phyloP scores from a whole-genome alignment of 495 filamentous ascomycete species.

The Trichocladium uniseriatum region DNA sequence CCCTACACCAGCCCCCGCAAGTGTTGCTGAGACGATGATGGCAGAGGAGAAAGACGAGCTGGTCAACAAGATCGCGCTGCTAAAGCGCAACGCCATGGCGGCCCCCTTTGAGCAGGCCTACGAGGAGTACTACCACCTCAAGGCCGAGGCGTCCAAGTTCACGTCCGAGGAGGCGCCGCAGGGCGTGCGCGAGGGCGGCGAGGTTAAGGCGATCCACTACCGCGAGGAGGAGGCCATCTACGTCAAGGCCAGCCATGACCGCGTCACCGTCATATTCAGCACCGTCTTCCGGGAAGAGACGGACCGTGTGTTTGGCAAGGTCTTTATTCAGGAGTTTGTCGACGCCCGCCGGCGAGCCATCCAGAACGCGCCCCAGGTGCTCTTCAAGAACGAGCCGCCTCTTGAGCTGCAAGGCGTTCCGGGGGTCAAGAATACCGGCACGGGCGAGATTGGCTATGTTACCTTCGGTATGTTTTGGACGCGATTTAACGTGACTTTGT shows the following conservation, averaged over 20 bases:
- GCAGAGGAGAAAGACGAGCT: constrained; percentile 73
- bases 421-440: constrained; percentile 62
- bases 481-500: background rate
- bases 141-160: constrained; percentile 80
- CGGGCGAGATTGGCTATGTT: constrained; percentile 86
- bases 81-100: constrained; percentile 98
- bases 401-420: constrained; percentile 81
- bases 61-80: constrained; percentile 70
- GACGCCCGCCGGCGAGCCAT: constrained; percentile 89
- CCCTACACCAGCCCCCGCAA: background rate
- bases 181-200: constrained; percentile 75
- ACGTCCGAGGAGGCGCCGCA: constrained; percentile 86
- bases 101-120: constrained; percentile 96
- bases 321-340: constrained; percentile 91
- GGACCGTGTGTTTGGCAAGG: constrained; percentile 91
- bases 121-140: constrained; percentile 76
- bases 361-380: constrained; percentile 97
- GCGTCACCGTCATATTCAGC: constrained; percentile 98
- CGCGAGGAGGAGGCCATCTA: constrained; percentile 99
- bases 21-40: constrained; percentile 5
- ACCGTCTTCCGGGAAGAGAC: constrained; percentile 97
- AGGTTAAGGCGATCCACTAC: constrained; percentile 95
- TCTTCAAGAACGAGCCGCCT: constrained; percentile 90
- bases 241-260: constrained; percentile 92
- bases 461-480: constrained; percentile 67